These are phyloP conservation scores for Cladosporium sp. DNA, from an alignment of 2,329 filamentous ascomycete species.

Conservation along the genomic window DNA sequence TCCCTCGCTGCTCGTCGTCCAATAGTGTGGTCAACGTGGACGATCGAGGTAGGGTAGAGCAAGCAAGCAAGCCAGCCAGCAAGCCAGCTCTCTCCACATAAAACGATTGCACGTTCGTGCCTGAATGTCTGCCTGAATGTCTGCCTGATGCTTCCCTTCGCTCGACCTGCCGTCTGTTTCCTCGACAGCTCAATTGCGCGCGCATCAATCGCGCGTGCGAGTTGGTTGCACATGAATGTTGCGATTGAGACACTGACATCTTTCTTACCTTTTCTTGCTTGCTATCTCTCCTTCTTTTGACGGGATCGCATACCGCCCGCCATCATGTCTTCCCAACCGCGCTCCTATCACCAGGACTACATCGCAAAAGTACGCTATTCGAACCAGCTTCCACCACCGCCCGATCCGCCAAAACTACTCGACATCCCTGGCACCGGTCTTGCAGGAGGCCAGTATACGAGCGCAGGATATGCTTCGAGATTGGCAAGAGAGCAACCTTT, in stretches of 20 bases:
- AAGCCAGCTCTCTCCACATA: neutral
- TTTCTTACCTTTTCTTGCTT: neutral
- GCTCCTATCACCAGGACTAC: constrained; percentile 80
- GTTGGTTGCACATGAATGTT: neutral
- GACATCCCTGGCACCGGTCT: constrained; percentile 94
- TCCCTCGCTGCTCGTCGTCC: constrained; percentile 3
- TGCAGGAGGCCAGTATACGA: constrained; percentile 81
- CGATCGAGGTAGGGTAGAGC: too few species aligned
- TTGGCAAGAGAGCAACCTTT: constrained; percentile 87
- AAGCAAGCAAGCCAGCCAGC: too few species aligned
- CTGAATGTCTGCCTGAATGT: neutral
- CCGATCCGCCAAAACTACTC: constrained; percentile 91
- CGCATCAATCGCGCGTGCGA: constrained; percentile 3
- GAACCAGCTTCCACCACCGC: constrained; percentile 91
- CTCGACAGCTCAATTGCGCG: neutral
- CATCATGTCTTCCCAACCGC: constrained; percentile 23
- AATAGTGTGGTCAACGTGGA: constrained; percentile 12
- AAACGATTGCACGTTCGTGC: too few species aligned
- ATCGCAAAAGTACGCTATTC: constrained; percentile 94
- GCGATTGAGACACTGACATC: neutral
- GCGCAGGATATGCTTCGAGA: constrained; percentile 82
- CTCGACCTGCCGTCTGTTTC: neutral
- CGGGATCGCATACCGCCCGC: neutral
- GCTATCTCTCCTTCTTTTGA: neutral
- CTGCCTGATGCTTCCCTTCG: neutral